Conservation (phyloP, 2,329 filamentous ascomycete species). For the Hypoxylon sp. region DNA sequence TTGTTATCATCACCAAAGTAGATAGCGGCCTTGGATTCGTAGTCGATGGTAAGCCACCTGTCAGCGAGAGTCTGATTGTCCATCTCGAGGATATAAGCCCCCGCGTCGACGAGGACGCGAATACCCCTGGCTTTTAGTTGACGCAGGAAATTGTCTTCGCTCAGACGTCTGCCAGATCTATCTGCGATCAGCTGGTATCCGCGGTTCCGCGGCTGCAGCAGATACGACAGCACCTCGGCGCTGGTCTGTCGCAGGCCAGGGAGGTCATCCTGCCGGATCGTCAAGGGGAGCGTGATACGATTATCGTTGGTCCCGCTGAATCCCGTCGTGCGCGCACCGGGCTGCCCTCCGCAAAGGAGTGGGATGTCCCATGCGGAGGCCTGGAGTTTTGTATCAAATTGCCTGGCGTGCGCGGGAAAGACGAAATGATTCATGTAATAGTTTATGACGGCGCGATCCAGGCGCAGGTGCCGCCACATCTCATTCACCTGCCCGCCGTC, state of each 20-base stretch:
- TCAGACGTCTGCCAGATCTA: constrained; percentile 53
- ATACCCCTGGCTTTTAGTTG: constrained; percentile 56
- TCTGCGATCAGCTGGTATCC: constrained; percentile 56
- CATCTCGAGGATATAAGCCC: constrained; percentile 74
- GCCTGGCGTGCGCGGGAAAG: constrained; percentile 72
- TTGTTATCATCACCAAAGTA: constrained; percentile 64
- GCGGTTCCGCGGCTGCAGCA: constrained; percentile 66
- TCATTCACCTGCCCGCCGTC: constrained; percentile 63
- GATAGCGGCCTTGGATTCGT: constrained; percentile 61
- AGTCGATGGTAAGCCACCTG: constrained; percentile 63
- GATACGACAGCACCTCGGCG: constrained; percentile 70
- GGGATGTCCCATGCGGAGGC: constrained; percentile 77
- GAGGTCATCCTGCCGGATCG: constrained; percentile 71
- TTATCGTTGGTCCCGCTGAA: constrained; percentile 81
- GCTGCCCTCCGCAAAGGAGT: constrained; percentile 50
- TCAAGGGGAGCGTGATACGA: constrained; percentile 69
- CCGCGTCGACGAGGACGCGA: constrained; percentile 71
- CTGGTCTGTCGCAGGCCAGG: constrained; percentile 68
- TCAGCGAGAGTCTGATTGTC: constrained; percentile 63
- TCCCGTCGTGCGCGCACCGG: constrained; percentile 66
- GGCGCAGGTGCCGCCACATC: constrained; percentile 63
- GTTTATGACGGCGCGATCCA: constrained; percentile 64
- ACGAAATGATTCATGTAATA: constrained; percentile 73
- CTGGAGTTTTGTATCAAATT: constrained; percentile 73
- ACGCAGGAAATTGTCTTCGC: constrained; percentile 59